Conservation (phyloP, 345 rosid species). For the Abelmoschus esculentus region DNA sequence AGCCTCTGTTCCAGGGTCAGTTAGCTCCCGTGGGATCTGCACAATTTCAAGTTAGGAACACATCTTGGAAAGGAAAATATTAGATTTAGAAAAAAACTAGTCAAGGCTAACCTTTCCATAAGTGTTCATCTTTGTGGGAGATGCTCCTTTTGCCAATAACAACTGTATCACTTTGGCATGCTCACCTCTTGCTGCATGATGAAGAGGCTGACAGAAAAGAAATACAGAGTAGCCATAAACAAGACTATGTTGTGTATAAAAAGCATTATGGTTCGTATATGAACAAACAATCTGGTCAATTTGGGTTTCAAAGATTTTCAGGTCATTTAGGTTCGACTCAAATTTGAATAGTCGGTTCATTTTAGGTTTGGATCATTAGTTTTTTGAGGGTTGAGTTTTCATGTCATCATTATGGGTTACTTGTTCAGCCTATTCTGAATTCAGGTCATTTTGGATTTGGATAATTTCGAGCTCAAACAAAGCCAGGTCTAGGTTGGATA, state of each 20-base stretch:
- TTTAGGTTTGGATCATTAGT: no score
- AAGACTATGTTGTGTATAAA: neutral
- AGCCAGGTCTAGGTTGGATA: no score
- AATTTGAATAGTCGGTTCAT: no score
- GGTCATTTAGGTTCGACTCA: no score
- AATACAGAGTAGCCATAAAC: neutral
- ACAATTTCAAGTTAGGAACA: constrained; percentile 17
- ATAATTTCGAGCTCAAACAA: no score
- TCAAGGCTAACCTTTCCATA: constrained; percentile 59
- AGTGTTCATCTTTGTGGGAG: constrained; percentile 40
- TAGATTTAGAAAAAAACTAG: neutral
- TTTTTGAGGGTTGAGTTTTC: no score
- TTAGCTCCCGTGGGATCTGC: constrained; percentile 59
- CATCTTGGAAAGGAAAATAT: neutral
- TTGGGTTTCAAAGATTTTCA: neutral
- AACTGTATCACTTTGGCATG: constrained; percentile 60
- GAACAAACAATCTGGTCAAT: neutral
- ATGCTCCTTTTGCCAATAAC: constrained; percentile 66
- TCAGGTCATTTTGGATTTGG: no score
- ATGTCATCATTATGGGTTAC: no score
- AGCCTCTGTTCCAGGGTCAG: constrained; percentile 58
- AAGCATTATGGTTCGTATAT: neutral
- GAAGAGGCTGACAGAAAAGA: constrained; percentile 59
- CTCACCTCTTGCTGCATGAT: constrained; percentile 92
- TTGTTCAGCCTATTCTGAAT: no score